Base-by-base conservation (phyloP, 2,329 filamentous ascomycete species). In the Rutstroemia sp. region DNA sequence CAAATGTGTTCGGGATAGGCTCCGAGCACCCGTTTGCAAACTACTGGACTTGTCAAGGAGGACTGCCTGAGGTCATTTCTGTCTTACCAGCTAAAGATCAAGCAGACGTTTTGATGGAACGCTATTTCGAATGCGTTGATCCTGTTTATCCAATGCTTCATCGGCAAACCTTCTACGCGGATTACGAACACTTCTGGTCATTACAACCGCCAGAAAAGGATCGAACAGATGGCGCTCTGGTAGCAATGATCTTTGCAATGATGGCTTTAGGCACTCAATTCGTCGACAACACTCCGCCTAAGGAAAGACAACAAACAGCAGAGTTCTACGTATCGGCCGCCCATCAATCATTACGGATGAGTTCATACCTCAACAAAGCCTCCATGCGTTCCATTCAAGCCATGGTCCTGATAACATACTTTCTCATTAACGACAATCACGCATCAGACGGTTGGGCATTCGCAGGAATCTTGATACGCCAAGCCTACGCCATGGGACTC, bases 351-450 rank as follows among this genome's bases (percentile, higher is more conserved):
- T 72, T 92, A 45, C 80, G 88, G 2, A 80, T 91, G 66, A 86
- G 83, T 56, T 89, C 86, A 0, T 92, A 91, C 64, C 77, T 92
- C 3, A 91, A 87, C 69, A 83, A 82, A 46, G 86, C 87, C 2
- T 88, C 86, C 0, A 76, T 90, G 50, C 76, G 83, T 23, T 88
- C 87, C 1, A 82, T 92, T 34, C 87, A 90, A 69, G 83, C 88
- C 46, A 92, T 92, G 87, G 84, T 91, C 0, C 72, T 92, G n/a
- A 83, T 91, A 58, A 84, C 84, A 0, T 92, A 92, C 67, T 92
- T 92, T 64, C 75, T 92, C 38, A 91, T 92, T 74, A 92, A 92
- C 65, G 88, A 92, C 69, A 91, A 91, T 64, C 88, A 92, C 64
- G 87, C 87, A 4, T 88, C 86, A 0, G 88, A 92, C 67, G 88